Base-by-base conservation (phyloP, 2,329 filamentous ascomycete species). In the Venturia asperata region DNA sequence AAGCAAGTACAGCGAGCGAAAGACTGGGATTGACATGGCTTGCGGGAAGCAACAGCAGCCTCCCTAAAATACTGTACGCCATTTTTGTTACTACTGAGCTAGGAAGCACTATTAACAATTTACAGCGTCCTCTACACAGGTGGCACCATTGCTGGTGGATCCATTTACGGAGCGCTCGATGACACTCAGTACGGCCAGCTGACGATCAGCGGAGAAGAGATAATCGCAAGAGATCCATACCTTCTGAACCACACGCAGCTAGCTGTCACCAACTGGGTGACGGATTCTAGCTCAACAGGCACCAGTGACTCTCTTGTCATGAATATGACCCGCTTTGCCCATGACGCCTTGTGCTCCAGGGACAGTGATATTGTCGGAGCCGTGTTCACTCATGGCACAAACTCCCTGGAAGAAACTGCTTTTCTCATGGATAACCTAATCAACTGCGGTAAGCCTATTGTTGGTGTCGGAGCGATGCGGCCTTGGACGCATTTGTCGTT, bases 241-340 rank as follows among this genome's bases (percentile, higher is more conserved):
- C 43, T 47, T 21, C 43, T 47, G 19, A 47, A 47, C 21, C 43
- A 47, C 43, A 47, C 43, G 43, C 43, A 47, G 15, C 21, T 47
- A 11, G 19, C 43, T n/a, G 19, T 47, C 10, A 47, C 5, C 10
- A 47, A n/a, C 10, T 47, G 43, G 43, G 21, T 6, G n/a, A 21
- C n/a, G 19, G 15, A 47, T 21, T 65, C 70, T 30, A 67, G 68
- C 24, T 72, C 71, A 0, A 72, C 71, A 0, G 72, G 71, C 11
- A 72, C 71, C 3, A 71, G 70, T 41, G 72, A 73, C 63, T 68
- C 69, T 4, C 49, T 73, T 1, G 72, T 71, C 37, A 73, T 72
- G 71, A 72, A 73, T 66, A 73, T 73, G 72, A 72, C 71, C 6
- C 68, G 71, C 4, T 73, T 73, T 55, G 69, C 68, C 0, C 64